phyloP scores from a whole-genome alignment of 2,329 filamentous ascomycete genomes.

The Celoporthe dispersa region DNA sequence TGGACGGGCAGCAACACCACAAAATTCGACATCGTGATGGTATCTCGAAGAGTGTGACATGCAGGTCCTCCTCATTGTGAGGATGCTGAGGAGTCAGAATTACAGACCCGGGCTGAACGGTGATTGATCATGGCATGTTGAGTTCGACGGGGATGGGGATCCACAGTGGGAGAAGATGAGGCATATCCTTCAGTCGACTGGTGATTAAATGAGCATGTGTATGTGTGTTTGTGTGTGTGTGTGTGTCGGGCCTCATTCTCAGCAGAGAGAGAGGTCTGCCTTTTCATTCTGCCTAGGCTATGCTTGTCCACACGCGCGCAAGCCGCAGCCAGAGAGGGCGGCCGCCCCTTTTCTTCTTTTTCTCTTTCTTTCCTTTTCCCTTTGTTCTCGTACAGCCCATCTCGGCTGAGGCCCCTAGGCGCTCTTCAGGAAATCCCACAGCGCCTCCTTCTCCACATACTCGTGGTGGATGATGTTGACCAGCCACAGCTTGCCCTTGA shows the following conservation, averaged over 20 bases:
- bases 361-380: neutral
- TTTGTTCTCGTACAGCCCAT: constrained; percentile 14
- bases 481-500: constrained; percentile 77
- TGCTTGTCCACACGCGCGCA: neutral
- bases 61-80: neutral
- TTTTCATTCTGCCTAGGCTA: neutral
- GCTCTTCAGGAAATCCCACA: constrained; percentile 70
- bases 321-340: neutral
- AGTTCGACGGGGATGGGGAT: constrained; percentile 3
- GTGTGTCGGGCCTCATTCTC: neutral
- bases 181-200: constrained; percentile 16
- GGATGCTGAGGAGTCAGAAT: neutral
- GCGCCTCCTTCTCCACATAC: constrained; percentile 69
- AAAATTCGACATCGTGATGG: constrained; percentile 2
- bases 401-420: constrained; percentile 1
- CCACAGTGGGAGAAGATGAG: constrained; percentile 21
- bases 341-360: neutral
- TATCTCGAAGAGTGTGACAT: neutral
- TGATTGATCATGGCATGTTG: constrained; percentile 6
- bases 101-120: constrained; percentile 5
- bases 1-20: constrained; percentile 1
- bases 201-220: neutral
- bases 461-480: constrained; percentile 90
- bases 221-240: neutral
- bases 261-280: neutral